Evolutionary conservation across 805 yeast genomes (phyloP), one percentile per base, ranked within the genome.

Genomic region (Starmerella ratchasimensis): DNA sequence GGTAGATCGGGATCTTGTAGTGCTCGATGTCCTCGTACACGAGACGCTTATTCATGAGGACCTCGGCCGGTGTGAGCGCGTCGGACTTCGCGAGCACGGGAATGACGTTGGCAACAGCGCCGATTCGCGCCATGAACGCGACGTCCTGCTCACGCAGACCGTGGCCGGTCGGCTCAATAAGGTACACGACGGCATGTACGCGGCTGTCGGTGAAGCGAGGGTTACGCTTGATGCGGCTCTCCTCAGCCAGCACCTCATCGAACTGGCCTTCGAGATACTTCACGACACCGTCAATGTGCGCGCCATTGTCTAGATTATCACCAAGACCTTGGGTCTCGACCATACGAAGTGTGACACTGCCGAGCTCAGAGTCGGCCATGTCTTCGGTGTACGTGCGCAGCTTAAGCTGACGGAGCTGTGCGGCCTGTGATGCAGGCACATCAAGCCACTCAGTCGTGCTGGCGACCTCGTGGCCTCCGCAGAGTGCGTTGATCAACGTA

Each of bases 81-180:
- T 84, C 96, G 16, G 90, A 71, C 60, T 84, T 84, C 52, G 86
- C 74, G 50, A 84, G 74, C 37, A 84, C 72, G 13, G 96, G 96
- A 42, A 84, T 74, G 54, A 84, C 71, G 55, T 84, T 84, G 41
- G 78, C 93, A 51, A 81, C 73, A 38, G 74, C 73, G 45, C 83
- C 83, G 42, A 86, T 68, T 53, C 73, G 71, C 55, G 72, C 76
- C 76, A 84, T 76, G 51, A 83, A 69, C 49, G 71, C 75, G 43
- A 86, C 72, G 59, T 82, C 94, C 37, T 77, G 61, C 52, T 80
- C 84, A 39, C 80, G 71, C 30, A 63, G 57, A 4, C 69, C 70
- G 49, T 66, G 69, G 31, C 69, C 67, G 8, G 69, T 68, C n/a
- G 74, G 65, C 39, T 76, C 73, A 38, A 84, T 71, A 52, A 84